Base-by-base conservation (phyloP, 1,284 basidiomycete species). In the Trametes versicolor region DNA sequence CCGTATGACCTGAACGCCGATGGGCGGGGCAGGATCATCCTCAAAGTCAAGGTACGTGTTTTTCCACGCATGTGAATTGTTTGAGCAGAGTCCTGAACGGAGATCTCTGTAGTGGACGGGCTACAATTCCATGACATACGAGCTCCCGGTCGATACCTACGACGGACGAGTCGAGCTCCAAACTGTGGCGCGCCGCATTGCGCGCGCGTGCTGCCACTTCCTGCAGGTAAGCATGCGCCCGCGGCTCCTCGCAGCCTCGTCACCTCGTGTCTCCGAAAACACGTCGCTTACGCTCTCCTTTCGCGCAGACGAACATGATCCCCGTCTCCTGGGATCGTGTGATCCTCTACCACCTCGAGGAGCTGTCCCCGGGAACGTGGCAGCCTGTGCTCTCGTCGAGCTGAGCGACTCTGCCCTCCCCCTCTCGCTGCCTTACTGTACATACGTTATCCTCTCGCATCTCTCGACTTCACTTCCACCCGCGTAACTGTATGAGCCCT, bases 161-260 rank as follows among this genome's bases (percentile, higher is more conserved):
- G 84, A 87, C 62, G 87, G 89, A 21, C 85, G 84, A 58, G 83
- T 90, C 36, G 85, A 87, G 70, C 78, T 92, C 36, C 83, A 86
- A 75, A 90, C 89, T 8, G 83, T 93, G 49, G 87, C 87, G 49
- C 83, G 91, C 69, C 82, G 91, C 60, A 85, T 91, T 55, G 86
- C 87, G 23, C 83, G 91, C 69, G 90, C 90, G 55, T 88, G 89
- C 73, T 82, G 88, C 59, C 91, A 93, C 74, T 93, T 91, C 75
- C 81, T 93, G 64, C 87, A 91, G 83, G 91, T 89, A 74, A 71
- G 74, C 67, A 65, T 64, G 64, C 71, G 63, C 51, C 45, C 51
- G 45, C 45, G 50, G 52, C 39, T 29, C 43, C 23, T n/a, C 71
- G 29, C 41, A 19, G 56, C 63, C 55, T 23, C 34, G 39, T 29